Evolutionary conservation across 495 filamentous ascomycete species (phyloP).

Genomic region (Xylaria nigripes): DNA sequence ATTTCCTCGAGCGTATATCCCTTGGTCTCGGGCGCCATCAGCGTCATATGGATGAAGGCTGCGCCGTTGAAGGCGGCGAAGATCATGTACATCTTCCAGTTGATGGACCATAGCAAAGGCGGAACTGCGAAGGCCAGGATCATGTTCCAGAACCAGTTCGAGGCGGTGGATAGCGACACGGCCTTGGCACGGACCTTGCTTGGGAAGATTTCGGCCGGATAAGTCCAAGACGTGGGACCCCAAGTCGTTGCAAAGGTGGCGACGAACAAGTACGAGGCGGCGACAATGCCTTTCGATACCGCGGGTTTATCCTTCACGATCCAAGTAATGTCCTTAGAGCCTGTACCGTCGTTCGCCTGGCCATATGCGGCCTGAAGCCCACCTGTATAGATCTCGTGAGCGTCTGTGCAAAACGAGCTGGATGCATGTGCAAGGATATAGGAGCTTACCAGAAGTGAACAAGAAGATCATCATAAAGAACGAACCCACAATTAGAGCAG

Average conservation of each 20-base stretch:
- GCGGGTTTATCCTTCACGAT: slow-evolving; percentile 42
- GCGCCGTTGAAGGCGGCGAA: slow-evolving; percentile 64
- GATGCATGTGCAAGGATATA: neutral
- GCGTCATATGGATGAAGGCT: slow-evolving; percentile 60
- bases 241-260: slow-evolving; percentile 70
- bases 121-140: slow-evolving; percentile 59
- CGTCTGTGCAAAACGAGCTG: neutral
- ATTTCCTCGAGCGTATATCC: slow-evolving; percentile 67
- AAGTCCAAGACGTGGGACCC: slow-evolving; percentile 75
- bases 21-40: slow-evolving; percentile 72
- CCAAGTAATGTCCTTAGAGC: slow-evolving; percentile 48
- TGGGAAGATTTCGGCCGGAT: slow-evolving; percentile 72
- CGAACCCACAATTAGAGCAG: slow-evolving; percentile 65
- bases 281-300: slow-evolving; percentile 48
- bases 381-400: slow-evolving; percentile 24
- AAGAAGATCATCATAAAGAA: slow-evolving; percentile 65
- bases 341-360: slow-evolving; percentile 33
- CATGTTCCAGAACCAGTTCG: slow-evolving; percentile 66
- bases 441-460: slow-evolving; percentile 62
- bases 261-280: slow-evolving; percentile 68
- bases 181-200: slow-evolving; percentile 62
- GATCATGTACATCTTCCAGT: slow-evolving; percentile 53
- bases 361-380: slow-evolving; percentile 53
- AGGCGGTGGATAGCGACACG: slow-evolving; percentile 56
- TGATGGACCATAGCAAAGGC: slow-evolving; percentile 47